phyloP scores from a whole-genome alignment of 116 monocot species.

The Cymodocea nodosa region DNA sequence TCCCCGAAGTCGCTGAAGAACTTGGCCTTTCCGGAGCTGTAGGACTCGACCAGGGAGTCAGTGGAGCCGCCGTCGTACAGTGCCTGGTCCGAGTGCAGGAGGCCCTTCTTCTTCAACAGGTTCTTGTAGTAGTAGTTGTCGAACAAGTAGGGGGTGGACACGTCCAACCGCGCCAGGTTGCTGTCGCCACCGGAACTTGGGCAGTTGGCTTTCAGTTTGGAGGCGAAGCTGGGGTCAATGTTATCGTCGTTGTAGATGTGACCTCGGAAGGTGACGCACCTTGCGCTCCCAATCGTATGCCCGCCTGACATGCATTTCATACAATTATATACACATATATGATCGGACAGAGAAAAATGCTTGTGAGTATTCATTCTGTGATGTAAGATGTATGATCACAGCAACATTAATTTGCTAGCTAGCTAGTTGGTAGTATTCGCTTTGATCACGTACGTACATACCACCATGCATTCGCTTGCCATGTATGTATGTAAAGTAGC shows the following conservation, averaged over 20 bases:
- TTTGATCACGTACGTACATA: too few relatives aligned
- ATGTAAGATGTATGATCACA: too few relatives aligned
- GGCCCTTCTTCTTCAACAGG: constrained; percentile 21
- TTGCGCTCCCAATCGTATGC: constrained; percentile 67
- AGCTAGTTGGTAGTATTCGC: too few relatives aligned
- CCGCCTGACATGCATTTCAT: constrained; percentile 22
- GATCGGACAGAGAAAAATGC: too few relatives aligned
- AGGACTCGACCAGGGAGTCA: constrained; percentile 32
- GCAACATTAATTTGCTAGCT: too few relatives aligned
- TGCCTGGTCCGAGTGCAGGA: constrained; percentile 69
- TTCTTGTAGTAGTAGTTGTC: constrained; percentile 36
- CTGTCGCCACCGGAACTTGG: constrained; percentile 34
- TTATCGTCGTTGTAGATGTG: constrained; percentile 60
- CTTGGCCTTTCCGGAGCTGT: constrained; percentile 9
- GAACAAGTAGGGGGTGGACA: constrained; percentile 27
- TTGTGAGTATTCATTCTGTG: too few relatives aligned
- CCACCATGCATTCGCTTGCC: too few relatives aligned
- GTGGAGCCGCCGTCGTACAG: constrained; percentile 38
- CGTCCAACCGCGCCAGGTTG: constrained; percentile 46
- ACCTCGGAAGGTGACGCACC: constrained; percentile 37
- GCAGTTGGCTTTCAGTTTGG: constrained; percentile 28
- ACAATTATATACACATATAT: too few relatives aligned
- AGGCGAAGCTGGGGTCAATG: constrained; percentile 38
- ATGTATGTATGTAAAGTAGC: too few relatives aligned
- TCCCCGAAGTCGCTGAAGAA: constrained; percentile 36